Conservation (phyloP, 306 rosid genomes). For the Medicago ruthenica region DNA sequence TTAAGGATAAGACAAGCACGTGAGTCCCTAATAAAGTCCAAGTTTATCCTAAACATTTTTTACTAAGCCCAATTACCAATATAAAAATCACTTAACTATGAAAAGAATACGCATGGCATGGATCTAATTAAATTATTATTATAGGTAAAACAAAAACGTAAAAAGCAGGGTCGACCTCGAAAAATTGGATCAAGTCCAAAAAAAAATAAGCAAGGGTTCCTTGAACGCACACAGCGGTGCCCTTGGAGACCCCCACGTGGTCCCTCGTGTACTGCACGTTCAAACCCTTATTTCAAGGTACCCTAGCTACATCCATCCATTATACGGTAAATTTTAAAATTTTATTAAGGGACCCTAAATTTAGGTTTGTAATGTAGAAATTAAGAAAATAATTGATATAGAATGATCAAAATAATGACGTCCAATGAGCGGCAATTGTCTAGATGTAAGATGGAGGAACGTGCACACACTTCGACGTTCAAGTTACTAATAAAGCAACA, state of each 20-base stretch:
- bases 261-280: constrained; percentile 57
- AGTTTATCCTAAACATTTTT: constrained; percentile 41
- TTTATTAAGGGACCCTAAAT: background rate
- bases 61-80: constrained; percentile 33
- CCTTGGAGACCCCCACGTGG: constrained; percentile 53
- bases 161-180: constrained; percentile 54
- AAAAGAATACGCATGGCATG: constrained; percentile 49
- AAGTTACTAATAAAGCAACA: too few species aligned
- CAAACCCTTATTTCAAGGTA: constrained; percentile 54
- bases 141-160: constrained; percentile 46
- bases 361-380: background rate
- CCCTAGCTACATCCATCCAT: background rate
- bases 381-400: background rate
- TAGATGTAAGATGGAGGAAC: too few species aligned
- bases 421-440: too few species aligned
- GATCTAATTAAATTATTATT: constrained; percentile 38
- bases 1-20: constrained; percentile 51
- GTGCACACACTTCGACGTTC: too few species aligned
- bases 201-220: constrained; percentile 36
- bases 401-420: too few species aligned
- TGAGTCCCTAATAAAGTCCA: constrained; percentile 49
- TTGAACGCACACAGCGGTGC: constrained; percentile 44
- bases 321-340: background rate
- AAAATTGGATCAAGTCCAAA: constrained; percentile 2
- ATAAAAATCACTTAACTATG: constrained; percentile 35